A percentile compares a stretch with the other conserved stretches of the same genome.
Conservation (phyloP, 1,284 basidiomycete species). For the Trichosporon inkin region DNA sequence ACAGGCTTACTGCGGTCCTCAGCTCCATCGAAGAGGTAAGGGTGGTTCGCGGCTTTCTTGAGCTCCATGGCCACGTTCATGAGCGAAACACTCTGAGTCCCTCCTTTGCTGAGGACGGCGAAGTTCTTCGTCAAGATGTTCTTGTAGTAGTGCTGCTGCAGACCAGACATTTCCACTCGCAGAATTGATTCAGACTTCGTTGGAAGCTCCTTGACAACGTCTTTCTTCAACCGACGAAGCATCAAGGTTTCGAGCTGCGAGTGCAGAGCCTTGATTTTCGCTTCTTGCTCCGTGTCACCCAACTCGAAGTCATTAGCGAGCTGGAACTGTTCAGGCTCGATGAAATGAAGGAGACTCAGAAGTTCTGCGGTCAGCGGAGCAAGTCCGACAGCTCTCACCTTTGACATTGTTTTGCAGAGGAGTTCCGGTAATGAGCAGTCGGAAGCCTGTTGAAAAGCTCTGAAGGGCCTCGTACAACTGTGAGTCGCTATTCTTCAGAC, state of each 20-base stretch:
- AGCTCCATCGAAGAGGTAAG: conserved; percentile 95
- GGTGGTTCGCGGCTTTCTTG: conserved; percentile 97
- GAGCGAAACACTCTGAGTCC: conserved; percentile 81
- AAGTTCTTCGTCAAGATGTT: conserved; percentile 99
- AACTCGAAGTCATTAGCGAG: conserved; percentile 93
- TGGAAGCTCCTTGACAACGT: conserved; percentile 94
- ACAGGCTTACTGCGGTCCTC: conserved; percentile 62
- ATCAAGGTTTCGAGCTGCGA: conserved; percentile 89
- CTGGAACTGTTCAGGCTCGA: conserved; percentile 92
- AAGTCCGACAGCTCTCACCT: conserved; percentile 55
- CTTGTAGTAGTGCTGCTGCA: conserved; percentile 99
- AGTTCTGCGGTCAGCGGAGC: conserved; percentile 62
- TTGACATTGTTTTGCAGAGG: conserved; percentile 99
- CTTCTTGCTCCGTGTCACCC: conserved; percentile 85
- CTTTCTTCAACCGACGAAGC: conserved; percentile 90
- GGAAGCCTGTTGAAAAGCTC: conserved; percentile 82
- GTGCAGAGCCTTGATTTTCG: conserved; percentile 92
- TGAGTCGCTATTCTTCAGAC: conserved; percentile 95
- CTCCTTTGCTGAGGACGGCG: conserved; percentile 81
- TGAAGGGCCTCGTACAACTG: conserved; percentile 92
- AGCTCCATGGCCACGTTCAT: conserved; percentile 95
- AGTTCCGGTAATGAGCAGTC: conserved; percentile 95
- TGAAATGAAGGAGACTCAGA: conserved; percentile 94
- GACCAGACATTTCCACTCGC: conserved; percentile 93
- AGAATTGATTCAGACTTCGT: conserved; percentile 98